Evolutionary conservation across 2,329 filamentous ascomycete species (phyloP).

Genomic region (Fusarium robinianum): DNA sequence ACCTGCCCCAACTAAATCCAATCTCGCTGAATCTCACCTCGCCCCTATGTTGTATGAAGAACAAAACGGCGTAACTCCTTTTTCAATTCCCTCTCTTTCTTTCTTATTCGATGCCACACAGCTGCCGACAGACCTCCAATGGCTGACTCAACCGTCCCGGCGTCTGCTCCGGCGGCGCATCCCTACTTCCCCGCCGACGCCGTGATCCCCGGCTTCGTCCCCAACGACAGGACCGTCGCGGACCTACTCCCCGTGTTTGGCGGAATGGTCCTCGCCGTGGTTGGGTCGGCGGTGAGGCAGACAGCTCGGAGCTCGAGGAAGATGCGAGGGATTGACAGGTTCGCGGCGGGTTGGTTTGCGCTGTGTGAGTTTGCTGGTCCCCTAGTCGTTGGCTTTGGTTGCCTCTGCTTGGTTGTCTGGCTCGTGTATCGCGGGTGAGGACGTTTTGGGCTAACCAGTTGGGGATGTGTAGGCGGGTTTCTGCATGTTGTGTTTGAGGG

Average conservation of each 20-base stretch:
- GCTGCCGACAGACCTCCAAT: slow-evolving; percentile 3
- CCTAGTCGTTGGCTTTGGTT: background rate
- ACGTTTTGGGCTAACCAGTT: background rate
- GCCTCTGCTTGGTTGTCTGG: background rate
- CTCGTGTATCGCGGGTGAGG: too few relatives aligned
- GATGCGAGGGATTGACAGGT: slow-evolving; percentile 44
- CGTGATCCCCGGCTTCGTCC: slow-evolving; percentile 49
- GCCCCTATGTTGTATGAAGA: too few relatives aligned
- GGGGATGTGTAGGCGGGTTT: slow-evolving; percentile 55
- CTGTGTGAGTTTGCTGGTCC: slow-evolving; percentile 50
- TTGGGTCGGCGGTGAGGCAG: slow-evolving; percentile 40
- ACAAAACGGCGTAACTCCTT: too few relatives aligned
- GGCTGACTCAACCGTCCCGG: background rate
- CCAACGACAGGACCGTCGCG: slow-evolving; percentile 49
- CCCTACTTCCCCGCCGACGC: slow-evolving; percentile 56
- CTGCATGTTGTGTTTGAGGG: slow-evolving; percentile 85
- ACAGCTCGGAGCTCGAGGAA: slow-evolving; percentile 25
- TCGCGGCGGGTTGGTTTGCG: slow-evolving; percentile 58
- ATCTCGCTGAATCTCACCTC: too few relatives aligned
- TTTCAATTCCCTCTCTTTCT: too few relatives aligned
- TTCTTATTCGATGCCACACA: too few relatives aligned
- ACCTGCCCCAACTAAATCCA: too few relatives aligned
- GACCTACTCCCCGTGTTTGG: slow-evolving; percentile 45
- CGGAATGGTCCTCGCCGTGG: slow-evolving; percentile 42
- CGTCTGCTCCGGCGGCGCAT: slow-evolving; percentile 38